These are phyloP conservation scores for Fusarium nelsonii DNA, from an alignment of 2,329 filamentous ascomycete genomes.

Conservation along the genomic window DNA sequence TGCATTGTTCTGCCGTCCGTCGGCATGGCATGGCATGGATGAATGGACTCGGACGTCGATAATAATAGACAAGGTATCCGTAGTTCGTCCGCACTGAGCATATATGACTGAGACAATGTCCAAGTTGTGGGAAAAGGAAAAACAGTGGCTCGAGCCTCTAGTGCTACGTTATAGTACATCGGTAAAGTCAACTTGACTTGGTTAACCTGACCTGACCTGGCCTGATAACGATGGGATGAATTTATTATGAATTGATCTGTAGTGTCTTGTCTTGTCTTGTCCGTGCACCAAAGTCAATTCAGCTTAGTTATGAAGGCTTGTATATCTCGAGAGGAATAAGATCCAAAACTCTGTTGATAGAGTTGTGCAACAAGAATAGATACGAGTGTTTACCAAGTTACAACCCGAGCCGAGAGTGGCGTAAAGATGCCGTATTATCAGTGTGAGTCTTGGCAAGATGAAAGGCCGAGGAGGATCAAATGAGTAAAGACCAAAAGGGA, in stretches of 20 bases:
- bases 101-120: constrained; percentile 7
- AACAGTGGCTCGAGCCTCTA: constrained; percentile 3
- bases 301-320: not conserved
- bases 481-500: not conserved
- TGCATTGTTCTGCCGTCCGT: not conserved
- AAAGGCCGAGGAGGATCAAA: not conserved
- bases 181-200: not conserved
- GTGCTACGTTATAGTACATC: not conserved
- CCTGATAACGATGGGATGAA: not conserved
- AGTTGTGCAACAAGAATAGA: constrained; percentile 2
- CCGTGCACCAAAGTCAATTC: constrained; percentile 1
- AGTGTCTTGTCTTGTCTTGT: not conserved
- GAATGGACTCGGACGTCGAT: not conserved
- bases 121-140: not conserved
- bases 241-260: constrained; percentile 2
- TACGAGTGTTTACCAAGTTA: not conserved
- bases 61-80: not conserved
- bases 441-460: not conserved
- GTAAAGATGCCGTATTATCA: not conserved
- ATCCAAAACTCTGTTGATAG: not conserved
- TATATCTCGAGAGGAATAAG: not conserved
- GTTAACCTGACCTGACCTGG: not conserved
- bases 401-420: not conserved
- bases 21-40: not conserved
- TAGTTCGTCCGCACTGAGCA: constrained; percentile 1